Base-by-base conservation (phyloP, 2,329 filamentous ascomycete species). In the Penicillium sp. region DNA sequence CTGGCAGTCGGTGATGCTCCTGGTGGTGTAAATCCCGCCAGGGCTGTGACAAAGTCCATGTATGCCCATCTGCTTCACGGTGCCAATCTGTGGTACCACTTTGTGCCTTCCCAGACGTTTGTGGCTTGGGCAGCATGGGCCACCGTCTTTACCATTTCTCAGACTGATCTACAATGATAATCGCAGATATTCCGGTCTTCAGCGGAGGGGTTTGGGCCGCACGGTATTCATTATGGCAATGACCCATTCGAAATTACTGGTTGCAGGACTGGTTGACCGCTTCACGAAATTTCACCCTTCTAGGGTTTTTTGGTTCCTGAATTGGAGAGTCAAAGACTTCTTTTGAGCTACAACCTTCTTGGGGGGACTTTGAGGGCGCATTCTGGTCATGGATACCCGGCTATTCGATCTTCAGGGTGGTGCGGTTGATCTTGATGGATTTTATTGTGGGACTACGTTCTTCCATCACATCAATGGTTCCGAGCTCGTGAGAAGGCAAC, bases 151-250 rank as follows among this genome's bases (percentile, higher is more conserved):
- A 63, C 76, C 0, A 67, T 62, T 12, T 67, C 82, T 16, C 88
- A 85, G 81, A 60, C 81, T 6, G 85, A 6, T 81, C 83, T 1
- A 86, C 82, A 76, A 64, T 88, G 46, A 83, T 89, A 50, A 84
- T 85, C 7, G 82, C 86, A 67, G 81, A 81, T 0, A 84, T 89
- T 3, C 86, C 86, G 1, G 80, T 83, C 45, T 89, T 89, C 73
- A 83, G 18, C 83, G 59, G 78, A n/a, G 84, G 49, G 71, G 89
- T 10, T 72, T 89, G 15, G 81, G 81, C 1, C 71, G 89, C 26
- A 80, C 87, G 61, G 58, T 68, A 65, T 39, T 52, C 49, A 43
- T 33, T 39, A 4, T 23, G 43, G 16, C 23, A 28, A 16, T 21
- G 6, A 21, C 9, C 5, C 28, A 21, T 7, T 29, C 28, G n/a